Percentiles rank a stretch among this genome's conserved stretches.
Conservation (phyloP, 352 stramenopile genomes). For the Globisporangium spinosum region DNA sequence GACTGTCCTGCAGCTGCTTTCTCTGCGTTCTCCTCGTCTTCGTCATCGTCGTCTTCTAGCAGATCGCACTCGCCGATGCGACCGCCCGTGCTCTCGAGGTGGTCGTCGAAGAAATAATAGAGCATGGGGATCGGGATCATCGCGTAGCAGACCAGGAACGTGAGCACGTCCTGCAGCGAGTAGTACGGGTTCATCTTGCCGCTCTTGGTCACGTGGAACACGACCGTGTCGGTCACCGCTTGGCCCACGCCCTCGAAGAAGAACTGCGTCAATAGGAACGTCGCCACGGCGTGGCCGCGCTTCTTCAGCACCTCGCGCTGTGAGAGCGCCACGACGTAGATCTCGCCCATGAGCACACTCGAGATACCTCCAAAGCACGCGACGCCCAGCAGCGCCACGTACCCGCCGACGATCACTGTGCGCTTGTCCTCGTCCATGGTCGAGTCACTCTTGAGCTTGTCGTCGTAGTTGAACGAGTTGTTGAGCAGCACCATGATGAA, state of each 20-base stretch:
- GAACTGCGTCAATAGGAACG: slow-evolving; percentile 34
- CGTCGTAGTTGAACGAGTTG: slow-evolving; percentile 24
- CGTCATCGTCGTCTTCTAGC: slow-evolving; percentile 21
- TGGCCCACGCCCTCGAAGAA: slow-evolving; percentile 34
- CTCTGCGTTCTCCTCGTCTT: slow-evolving; percentile 16
- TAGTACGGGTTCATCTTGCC: slow-evolving; percentile 21
- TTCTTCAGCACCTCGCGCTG: slow-evolving; percentile 28
- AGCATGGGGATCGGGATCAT: slow-evolving; percentile 36
- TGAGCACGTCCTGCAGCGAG: slow-evolving; percentile 27
- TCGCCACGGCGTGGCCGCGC: slow-evolving; percentile 30
- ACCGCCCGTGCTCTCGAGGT: slow-evolving; percentile 25
- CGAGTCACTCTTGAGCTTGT: slow-evolving; percentile 23
- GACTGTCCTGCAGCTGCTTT: slow-evolving; percentile 14
- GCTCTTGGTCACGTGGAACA: slow-evolving; percentile 25
- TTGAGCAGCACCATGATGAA: slow-evolving; percentile 37
- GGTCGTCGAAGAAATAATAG: slow-evolving; percentile 36
- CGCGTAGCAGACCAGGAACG: slow-evolving; percentile 39
- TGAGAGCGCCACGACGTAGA: slow-evolving; percentile 42
- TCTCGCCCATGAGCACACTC: slow-evolving; percentile 35
- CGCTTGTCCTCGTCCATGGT: slow-evolving; percentile 17
- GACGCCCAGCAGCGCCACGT: slow-evolving; percentile 33
- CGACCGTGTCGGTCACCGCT: slow-evolving; percentile 24
- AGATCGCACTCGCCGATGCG: slow-evolving; percentile 27
- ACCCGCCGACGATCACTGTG: slow-evolving; percentile 24
- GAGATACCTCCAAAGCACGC: slow-evolving; percentile 45